Conservation (phyloP, 345 rosid genomes). For the Eucalyptus rudis region DNA sequence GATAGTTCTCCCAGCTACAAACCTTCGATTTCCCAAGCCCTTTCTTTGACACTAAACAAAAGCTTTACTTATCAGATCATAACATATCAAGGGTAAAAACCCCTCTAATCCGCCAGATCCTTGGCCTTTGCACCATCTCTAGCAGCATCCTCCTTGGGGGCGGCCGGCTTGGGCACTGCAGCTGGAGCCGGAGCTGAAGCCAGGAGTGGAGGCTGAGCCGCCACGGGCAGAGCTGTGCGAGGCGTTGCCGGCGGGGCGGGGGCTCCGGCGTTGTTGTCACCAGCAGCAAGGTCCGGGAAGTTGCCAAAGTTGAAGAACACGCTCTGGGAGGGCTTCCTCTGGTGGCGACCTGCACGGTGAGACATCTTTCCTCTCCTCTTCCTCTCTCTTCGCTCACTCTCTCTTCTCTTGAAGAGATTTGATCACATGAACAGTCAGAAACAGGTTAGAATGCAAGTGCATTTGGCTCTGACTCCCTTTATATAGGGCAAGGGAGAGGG, state of each 20-base stretch:
- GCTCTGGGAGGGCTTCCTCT: conserved; percentile 6
- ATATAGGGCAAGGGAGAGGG: background rate
- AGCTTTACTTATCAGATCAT: background rate
- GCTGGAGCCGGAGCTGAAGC: background rate
- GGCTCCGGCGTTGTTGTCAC: background rate
- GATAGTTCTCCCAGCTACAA: background rate
- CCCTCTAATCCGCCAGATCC: background rate
- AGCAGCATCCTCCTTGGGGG: background rate
- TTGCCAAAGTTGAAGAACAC: background rate
- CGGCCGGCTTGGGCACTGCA: background rate
- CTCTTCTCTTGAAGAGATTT: background rate
- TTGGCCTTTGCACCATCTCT: background rate
- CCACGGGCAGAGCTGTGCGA: background rate
- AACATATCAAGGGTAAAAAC: background rate
- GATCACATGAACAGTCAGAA: background rate
- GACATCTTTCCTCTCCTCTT: background rate
- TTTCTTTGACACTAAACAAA: background rate
- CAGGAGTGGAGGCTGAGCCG: background rate
- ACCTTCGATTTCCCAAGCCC: background rate
- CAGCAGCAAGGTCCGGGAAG: background rate
- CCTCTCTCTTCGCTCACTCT: background rate
- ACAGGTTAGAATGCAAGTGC: background rate
- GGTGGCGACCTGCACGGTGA: conserved; percentile 1
- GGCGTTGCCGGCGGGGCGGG: background rate
- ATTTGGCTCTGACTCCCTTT: background rate